phyloP scores from a whole-genome alignment of 305 asterid genomes.

The Stenogyne calaminthoides region DNA sequence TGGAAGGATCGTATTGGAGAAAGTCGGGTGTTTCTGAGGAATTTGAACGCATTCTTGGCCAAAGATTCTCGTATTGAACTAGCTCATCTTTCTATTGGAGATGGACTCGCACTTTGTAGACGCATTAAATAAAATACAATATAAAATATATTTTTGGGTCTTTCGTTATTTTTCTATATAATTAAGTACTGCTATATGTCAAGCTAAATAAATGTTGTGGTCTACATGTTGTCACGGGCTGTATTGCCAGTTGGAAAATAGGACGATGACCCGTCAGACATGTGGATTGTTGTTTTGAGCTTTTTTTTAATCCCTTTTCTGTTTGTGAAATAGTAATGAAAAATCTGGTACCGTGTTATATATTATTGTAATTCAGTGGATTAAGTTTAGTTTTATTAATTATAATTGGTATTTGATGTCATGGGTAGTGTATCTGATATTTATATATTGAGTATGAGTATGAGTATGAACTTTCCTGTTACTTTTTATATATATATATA shows the following conservation, averaged over 20 bases:
- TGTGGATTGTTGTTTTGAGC: background rate
- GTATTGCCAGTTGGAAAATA: too few species aligned
- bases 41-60: conserved; percentile 48
- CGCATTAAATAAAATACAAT: conserved; percentile 34
- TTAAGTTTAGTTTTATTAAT: background rate
- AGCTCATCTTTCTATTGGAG: conserved; percentile 56
- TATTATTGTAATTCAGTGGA: background rate
- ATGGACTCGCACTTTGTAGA: conserved; percentile 60
- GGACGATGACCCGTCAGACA: background rate
- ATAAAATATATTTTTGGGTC: background rate
- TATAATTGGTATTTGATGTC: too few species aligned
- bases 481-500: too few species aligned
- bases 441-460: too few species aligned
- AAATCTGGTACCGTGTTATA: background rate
- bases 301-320: background rate
- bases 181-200: background rate
- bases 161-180: background rate
- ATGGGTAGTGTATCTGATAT: too few species aligned
- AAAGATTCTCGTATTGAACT: conserved; percentile 50
- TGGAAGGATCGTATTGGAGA: conserved; percentile 41
- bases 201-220: background rate
- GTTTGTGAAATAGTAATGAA: background rate
- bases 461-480: too few species aligned
- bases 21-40: conserved; percentile 31
- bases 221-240: background rate